Evolutionary conservation across 306 rosid genomes (phyloP).

Genomic region (Cucumis cinereus): DNA sequence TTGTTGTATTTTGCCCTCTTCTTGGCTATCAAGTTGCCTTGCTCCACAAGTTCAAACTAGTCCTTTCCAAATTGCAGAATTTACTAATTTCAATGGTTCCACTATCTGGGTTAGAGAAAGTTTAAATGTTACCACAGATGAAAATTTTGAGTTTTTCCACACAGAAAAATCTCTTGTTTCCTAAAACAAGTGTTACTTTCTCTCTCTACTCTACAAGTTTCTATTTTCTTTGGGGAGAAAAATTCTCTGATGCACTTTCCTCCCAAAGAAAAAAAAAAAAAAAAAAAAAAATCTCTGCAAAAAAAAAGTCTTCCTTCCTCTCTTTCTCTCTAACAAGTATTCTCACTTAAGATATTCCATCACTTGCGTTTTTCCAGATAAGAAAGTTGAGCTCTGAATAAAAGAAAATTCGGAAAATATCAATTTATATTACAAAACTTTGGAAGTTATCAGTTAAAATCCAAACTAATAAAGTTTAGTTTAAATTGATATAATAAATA

Average conservation of each 20-base stretch:
- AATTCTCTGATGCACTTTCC: no score
- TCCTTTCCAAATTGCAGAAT: background rate
- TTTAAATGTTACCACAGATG: background rate
- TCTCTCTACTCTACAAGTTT: background rate
- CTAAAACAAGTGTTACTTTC: background rate
- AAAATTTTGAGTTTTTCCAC: background rate
- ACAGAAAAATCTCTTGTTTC: background rate
- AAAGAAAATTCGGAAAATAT: background rate
- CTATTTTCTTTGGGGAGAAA: no score
- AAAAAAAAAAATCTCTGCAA: background rate
- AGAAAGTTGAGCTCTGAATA: background rate
- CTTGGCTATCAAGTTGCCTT: background rate
- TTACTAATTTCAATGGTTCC: background rate
- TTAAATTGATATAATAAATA: no score
- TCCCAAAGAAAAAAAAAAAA: background rate
- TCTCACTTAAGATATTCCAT: background rate
- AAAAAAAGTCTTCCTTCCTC: background rate
- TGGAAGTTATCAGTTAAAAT: no score
- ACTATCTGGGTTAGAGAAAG: no score
- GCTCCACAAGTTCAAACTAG: background rate
- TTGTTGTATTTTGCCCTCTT: background rate
- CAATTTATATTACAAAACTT: no score
- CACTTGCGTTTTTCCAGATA: background rate
- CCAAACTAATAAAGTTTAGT: no score
- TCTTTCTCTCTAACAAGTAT: background rate